Base-by-base conservation (phyloP, 306 rosid species). In the Vachellia collinsii region DNA sequence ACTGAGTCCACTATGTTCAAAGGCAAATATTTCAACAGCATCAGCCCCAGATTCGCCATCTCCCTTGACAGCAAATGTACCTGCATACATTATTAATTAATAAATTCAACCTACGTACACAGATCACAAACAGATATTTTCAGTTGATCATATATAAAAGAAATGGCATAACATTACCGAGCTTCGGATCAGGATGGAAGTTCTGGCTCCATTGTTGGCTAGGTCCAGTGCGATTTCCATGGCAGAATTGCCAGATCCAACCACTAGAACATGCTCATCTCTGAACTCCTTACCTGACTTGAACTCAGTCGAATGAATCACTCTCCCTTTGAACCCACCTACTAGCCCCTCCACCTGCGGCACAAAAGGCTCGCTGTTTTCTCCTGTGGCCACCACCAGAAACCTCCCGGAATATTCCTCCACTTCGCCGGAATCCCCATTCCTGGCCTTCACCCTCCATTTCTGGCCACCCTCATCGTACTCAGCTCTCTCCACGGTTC, bases 171-270 rank as follows among this genome's bases (percentile, higher is more conserved):
- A 0, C 34, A 6, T 83, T 88, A 94, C 98, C 88, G 92, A 89
- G 83, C 92, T 90, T 72, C 95, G 85, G 63, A 87, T 79, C 8
- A 90, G 9, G 7, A 94, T 74, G 41, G 92, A 89, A 12, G 98
- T 79, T 72, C 66, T 80, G 43, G 92, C 97, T 71, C 89, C 88
- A 14, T 89, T 81, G 68, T 91, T 86, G 9, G 82, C 61, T 0
- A 93, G 76, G 65, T 93, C 97, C 1, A 85, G 47, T 0, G 96
- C 88, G 9, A 93, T 93, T 53, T 93, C 96, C 94, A 89, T 86
- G 36, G 89, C 97, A 34, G 95, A 93, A 85, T 91, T 92, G 5
- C 97, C 97, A 42, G 92, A 81, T 14, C 97, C 97, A 14, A 91
- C 96, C 19, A 93, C 97, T 58, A 93, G 84, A 84, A 91, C 96